phyloP scores from a whole-genome alignment of 192 early-diverging fungal genomes.

The Coemansia sp. region DNA sequence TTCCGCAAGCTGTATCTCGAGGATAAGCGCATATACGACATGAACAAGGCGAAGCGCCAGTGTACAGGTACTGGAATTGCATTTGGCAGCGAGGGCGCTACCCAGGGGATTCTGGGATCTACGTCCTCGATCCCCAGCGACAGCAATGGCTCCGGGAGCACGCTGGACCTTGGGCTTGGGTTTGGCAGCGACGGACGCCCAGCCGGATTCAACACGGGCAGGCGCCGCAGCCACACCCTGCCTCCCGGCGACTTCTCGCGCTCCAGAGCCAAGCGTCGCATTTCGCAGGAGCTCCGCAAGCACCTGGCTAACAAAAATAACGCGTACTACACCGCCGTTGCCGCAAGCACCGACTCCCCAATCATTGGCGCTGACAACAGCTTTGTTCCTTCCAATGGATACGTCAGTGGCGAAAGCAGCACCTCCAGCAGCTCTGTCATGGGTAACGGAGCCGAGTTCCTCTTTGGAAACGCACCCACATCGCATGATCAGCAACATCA shows the following conservation, averaged over 20 bases:
- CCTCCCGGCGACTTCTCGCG: constrained; percentile 36
- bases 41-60: constrained; percentile 50
- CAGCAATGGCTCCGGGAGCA: constrained; percentile 13
- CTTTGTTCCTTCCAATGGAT: constrained; percentile 5
- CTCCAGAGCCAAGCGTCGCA: constrained; percentile 44
- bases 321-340: constrained; percentile 27
- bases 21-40: constrained; percentile 52
- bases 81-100: constrained; percentile 22
- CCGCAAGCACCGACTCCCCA: not conserved
- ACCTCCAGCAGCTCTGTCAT: not conserved
- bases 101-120: not conserved
- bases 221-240: constrained; percentile 53
- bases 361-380: not conserved
- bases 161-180: constrained; percentile 4
- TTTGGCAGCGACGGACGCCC: constrained; percentile 26
- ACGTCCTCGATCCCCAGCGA: constrained; percentile 8
- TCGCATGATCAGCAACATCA: constrained; percentile 9
- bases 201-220: constrained; percentile 29
- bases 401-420: constrained; percentile 6
- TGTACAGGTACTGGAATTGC: constrained; percentile 24
- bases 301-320: constrained; percentile 50
- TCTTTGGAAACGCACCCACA: not conserved
- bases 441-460: not conserved
- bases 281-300: constrained; percentile 54
- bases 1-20: constrained; percentile 40